Evolutionary conservation across 805 yeast species (phyloP), one percentile per base, ranked within the genome.

Genomic region (Spathaspora girioi): DNA sequence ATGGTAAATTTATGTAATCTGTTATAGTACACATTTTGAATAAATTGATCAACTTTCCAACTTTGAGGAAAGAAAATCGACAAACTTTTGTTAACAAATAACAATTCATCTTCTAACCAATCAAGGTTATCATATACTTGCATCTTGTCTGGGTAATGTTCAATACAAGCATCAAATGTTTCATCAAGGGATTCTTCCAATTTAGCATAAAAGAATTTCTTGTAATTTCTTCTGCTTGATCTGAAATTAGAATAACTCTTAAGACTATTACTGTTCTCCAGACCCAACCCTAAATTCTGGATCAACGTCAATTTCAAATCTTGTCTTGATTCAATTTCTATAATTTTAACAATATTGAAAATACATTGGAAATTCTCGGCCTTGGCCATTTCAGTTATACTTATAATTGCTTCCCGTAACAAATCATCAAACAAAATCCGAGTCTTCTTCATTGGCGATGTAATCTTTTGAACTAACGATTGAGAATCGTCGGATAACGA

Each of bases 51-150:
- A 32, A 93, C 75, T 45, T 83, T 75, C 97, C 98, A 94, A 50
- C 78, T 74, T 17, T 63, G 61, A 0, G 98, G 97, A 54, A 89
- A 83, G 48, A 84, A 76, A 12, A 72, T 73, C 1, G 75, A 66
- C 20, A 89, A 69, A 29, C 83, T 83, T 19, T 79, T 78, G 51
- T 81, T 78, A 4, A 87, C 89, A 51, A 86, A 79, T 29, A 78
- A 68, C 50, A 94, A 69, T 60, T 93, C 97, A 57, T 86, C 85
- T 65, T 86, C 89, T 17, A 91, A 79, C 92, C 97, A 93, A 51
- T 83, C 85, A 50, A 92, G 69, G 57, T 87, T 83, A 40, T 86
- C 85, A 51, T 88, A 75, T 1, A 90, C 82, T 15, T 75, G 76
- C 67, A 84, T 81, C 38, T 77, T 76, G 47, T 77, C 80, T 4